A percentile compares a stretch with the other conserved stretches of the same genome.
phyloP scores from a whole-genome alignment of 129 eudicot genomes.

The Flaveria ramosissima region DNA sequence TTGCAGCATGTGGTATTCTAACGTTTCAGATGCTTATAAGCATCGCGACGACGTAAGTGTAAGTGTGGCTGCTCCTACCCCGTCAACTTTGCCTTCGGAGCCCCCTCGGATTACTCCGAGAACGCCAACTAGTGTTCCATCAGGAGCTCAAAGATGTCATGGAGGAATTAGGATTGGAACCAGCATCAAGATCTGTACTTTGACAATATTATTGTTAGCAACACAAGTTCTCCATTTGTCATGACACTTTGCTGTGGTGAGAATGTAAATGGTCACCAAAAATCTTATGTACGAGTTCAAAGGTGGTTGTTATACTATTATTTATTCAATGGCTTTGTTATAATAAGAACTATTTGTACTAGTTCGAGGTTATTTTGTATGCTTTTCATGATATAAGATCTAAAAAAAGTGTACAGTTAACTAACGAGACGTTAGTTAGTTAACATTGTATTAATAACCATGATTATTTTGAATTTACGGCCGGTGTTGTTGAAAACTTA shows the following conservation, averaged over 20 bases:
- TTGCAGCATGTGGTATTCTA: constrained; percentile 40
- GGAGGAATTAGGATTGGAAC: background rate
- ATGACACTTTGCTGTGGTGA: background rate
- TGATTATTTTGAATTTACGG: too few species aligned
- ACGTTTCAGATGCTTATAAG: too few species aligned
- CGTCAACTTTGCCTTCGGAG: background rate
- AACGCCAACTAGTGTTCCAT: background rate
- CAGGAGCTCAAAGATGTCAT: background rate
- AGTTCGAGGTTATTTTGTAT: too few species aligned
- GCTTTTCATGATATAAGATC: too few species aligned
- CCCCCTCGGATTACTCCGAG: background rate
- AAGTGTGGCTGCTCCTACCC: background rate
- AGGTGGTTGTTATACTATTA: too few species aligned
- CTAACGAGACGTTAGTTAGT: too few species aligned
- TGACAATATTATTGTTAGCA: background rate
- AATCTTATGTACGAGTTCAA: too few species aligned
- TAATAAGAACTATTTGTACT: too few species aligned
- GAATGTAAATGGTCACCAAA: background rate
- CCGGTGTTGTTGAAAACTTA: too few species aligned
- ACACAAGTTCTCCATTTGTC: background rate
- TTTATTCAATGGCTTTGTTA: too few species aligned
- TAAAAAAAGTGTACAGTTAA: too few species aligned
- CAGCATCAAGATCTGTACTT: background rate
- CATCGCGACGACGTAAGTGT: background rate
- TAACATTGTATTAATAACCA: too few species aligned